Evolutionary conservation across 2,329 filamentous ascomycete species (phyloP), one percentile per base, ranked within the genome.

Genomic region (Neonectria sp.): DNA sequence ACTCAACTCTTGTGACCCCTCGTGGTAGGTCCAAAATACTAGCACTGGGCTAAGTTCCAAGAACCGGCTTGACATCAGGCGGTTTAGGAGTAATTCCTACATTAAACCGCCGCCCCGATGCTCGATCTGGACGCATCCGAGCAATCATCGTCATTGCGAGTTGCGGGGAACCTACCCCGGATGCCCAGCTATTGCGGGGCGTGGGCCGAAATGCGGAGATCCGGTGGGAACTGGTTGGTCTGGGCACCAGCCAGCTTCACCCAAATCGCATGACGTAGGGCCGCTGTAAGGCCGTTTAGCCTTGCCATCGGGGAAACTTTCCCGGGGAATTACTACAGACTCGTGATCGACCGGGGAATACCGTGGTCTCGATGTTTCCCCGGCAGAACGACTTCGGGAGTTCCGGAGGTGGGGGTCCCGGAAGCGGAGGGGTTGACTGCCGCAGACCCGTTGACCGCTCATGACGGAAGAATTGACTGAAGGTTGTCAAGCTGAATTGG

Each of bases 131-230:
- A 24, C 40, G 17, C 49, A 52, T n/a, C 25, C 55, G 48, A 53
- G 51, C 24, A 35, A n/a, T 37, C 43, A 60, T 33, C 15, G 51
- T 55, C 35, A 48, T 51, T 13, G 40, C 12, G n/a, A 24, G 31
- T 53, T 53, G 51, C 51, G 51, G 51, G 51, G 57, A 53, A 37
- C 37, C 31, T 60, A 48, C 63, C 55, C 63, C 53, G 45, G 57
- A 61, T 59, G 4, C 40, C 40, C 55, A 48, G 37, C 29, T 8
- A 48, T 65, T 59, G 52, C 49, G 57, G 64, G 59, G 37, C 45
- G 31, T 63, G 40, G 25, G 21, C 53, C 37, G 35, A 51, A 27
- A 63, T 67, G 64, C 60, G 64, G 65, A 60, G 57, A 60, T 60
- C 27, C 6, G n/a, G 29, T 8, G 21, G 12, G 35, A 40, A 33